Base-by-base conservation (phyloP, 2,329 filamentous ascomycete species). In the Cordyceps javanica region DNA sequence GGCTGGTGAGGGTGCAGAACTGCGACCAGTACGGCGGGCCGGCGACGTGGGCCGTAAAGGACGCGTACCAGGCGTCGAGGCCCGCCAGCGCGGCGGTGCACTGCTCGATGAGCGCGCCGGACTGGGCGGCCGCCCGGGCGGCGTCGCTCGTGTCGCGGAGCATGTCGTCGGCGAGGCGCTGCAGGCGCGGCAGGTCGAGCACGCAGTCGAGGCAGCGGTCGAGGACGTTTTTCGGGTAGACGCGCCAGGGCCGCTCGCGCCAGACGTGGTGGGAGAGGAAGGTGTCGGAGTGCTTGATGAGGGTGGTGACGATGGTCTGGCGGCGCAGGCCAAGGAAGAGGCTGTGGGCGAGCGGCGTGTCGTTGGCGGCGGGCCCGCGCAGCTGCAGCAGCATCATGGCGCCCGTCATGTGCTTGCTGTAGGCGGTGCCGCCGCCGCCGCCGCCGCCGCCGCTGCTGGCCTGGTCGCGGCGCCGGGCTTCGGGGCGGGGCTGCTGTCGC, bases 311-410 rank as follows among this genome's bases (percentile, higher is more conserved):
- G 30, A 59, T 32, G 7, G 36, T 28, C 5, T 56, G 46, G 3
- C 56, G 56, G 23, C 59, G 56, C 8, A 60, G 30, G 10, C 36
- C 45, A 5, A 60, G 45, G 32, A 60, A 60, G 9, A 60, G 26
- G 41, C 59, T 60, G 28, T 59, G 56, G 5, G 56, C 56, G 25
- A 60, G 49, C 30, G 56, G 56, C 11, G 59, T 59, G 9, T 23
- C 39, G 41, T 53, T 41, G 9, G 25, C 19, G 23, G 56, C 56
- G 9, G 59, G 59, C 5, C 59, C 59, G n/a, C 59, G 56, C 21
- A 56, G 21, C 41, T 59, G 21, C 6, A 60, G 44, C 9, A 60
- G 52, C 50, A 45, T 44, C 56, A 60, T 56, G 19, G 59, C 59
- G 26, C 59, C 59, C 13, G 19, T 26, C 16, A 59, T 38, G 42